Evolutionary conservation across 768 basidiomycete species (phyloP), one percentile per base, ranked within the genome.

Genomic region (Asterophora lycoperdoides): DNA sequence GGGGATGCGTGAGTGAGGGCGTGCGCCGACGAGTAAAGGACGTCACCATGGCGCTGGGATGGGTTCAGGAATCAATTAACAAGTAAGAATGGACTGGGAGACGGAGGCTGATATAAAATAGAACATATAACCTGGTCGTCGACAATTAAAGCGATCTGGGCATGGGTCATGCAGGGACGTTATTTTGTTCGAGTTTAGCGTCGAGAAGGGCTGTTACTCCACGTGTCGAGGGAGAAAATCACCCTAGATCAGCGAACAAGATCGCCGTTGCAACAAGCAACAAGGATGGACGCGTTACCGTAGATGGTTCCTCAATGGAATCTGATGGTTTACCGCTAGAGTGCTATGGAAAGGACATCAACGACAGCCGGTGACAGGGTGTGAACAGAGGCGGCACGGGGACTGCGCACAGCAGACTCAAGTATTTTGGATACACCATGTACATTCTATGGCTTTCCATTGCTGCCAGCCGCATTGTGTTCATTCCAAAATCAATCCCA

Each of bases 191-290:
- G 41, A 41, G 20, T 35, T 47, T 46, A 47, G 42, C 30, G 42
- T 44, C 30, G 42, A 44, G 33, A 23, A 4, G 18, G 13, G 11
- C 26, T 3, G 8, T 17, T 23, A 14, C 1, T 29, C 17, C 46
- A 48, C 53, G 38, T 54, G 53, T 35, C 35, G 46, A 19, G 30
- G 36, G n/a, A 5, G 4, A 32, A 13, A 15, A 32, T 15, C 4
- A 41, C 46, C 49, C 49, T 48, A 41, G 46, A 55, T 55, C 53
- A 33, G 13, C 23, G 17, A 39, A 47, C 48, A 42, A 54, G 53
- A 54, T 54, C 48, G 44, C 44, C 40, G 41, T 50, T 5, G 42
- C 32, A 18, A 40, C 44, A 15, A 43, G n/a, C n/a, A n/a, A n/a
- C n/a, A n/a, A n/a, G n/a, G n/a, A n/a, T n/a, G n/a, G 45, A 19